A percentile compares a stretch with the other conserved stretches of the same genome.
phyloP scores from a whole-genome alignment of 768 basidiomycete genomes.

The Naematelia encephala region DNA sequence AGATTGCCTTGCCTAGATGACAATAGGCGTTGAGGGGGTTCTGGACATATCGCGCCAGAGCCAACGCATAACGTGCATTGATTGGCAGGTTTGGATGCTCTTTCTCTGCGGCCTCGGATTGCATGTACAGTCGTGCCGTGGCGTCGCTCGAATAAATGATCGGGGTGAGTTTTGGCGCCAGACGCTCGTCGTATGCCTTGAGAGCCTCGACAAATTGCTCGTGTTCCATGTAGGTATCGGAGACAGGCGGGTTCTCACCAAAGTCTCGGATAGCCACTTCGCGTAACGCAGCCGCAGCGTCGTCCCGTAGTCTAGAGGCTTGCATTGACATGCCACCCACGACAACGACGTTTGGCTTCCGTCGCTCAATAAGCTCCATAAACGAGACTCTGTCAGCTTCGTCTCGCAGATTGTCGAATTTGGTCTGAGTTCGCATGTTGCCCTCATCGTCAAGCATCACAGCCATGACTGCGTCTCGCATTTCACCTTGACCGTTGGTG shows the following conservation, averaged over 20 bases:
- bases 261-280: conserved; percentile 29
- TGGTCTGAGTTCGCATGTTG: conserved; percentile 81
- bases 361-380: conserved; percentile 71
- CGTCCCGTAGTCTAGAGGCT: conserved; percentile 54
- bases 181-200: conserved; percentile 22
- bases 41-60: conserved; percentile 86
- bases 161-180: conserved; percentile 30
- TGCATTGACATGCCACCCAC: conserved; percentile 83
- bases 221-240: conserved; percentile 28
- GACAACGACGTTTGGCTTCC: conserved; percentile 82
- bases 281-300: conserved; percentile 34
- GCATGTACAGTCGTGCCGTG: conserved; percentile 88
- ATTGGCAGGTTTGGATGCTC: conserved; percentile 76
- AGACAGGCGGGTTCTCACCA: conserved; percentile 29
- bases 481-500: conserved; percentile 94
- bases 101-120: conserved; percentile 74
- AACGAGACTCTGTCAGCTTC: conserved; percentile 68
- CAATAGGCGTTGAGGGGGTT: conserved; percentile 93
- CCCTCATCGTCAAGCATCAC: conserved; percentile 86
- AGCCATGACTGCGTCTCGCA: conserved; percentile 79
- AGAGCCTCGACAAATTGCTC: conserved; percentile 32
- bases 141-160: conserved; percentile 83
- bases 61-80: conserved; percentile 86
- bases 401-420: conserved; percentile 81
- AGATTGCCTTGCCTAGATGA: conserved; percentile 78